Base-by-base conservation (phyloP, 192 early-diverging fungal species). In the Chytriomyces sp. region DNA sequence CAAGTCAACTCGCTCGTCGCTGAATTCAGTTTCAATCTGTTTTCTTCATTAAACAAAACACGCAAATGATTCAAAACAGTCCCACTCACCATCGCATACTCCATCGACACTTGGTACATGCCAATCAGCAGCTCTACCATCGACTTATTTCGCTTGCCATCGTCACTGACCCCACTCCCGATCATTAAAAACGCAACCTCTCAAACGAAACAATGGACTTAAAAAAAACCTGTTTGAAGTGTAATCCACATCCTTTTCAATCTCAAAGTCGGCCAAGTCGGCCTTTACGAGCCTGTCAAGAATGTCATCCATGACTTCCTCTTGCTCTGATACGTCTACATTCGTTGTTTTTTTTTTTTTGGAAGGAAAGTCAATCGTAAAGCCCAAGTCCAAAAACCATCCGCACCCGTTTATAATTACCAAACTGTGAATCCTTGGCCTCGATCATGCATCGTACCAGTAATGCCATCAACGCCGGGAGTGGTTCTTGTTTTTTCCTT, bases 41-140 rank as follows among this genome's bases (percentile, higher is more conserved):
- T 28, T 64, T 11, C 24, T 13, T 4, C 11, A 5, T 11, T 9
- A 70, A 70, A 53, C 7, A 50, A 57, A 35, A 35, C 26, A 50
- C 10, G 6, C 4, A 57, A 50, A 45, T 10, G 13, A 20, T 20
- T 20, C 43, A 68, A 68, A 16, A 47, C 11, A 46, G 44, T 48
- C 13, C 10, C 53, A 35, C 35, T 48, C n/a, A 73, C 72, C 72
- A 73, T 61, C 4, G n/a, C 57, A 73, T 73, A 73, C n/a, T 73
- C 72, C 3, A 73, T 63, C 1, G 72, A 18, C 18, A 45, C 57
- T 43, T 61, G 60, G 46, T 62, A 62, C 18, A 73, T 59, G 18
- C 72, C 61, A 26, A 73, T 44, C 20, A 73, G 10, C 2, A 60
- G 7, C 35, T 73, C 72, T 5, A 73, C 44, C 57, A 73, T 63